Evolutionary conservation across 805 yeast genomes (phyloP), one percentile per base, ranked within the genome.

Genomic region (Saccharomycopsis malanga): DNA sequence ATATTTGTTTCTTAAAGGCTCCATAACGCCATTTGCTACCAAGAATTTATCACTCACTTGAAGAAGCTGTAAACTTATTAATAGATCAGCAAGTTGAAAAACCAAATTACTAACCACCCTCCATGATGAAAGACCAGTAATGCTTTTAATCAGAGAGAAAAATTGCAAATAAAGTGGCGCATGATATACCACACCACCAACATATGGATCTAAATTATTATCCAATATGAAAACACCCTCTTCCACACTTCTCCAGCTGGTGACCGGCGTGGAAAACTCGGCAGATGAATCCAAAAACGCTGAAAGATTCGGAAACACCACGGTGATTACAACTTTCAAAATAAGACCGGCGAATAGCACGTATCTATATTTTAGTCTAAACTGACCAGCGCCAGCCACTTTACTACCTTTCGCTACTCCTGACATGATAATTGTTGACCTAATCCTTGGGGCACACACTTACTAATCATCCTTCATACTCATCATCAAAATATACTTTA

Each of bases 111-210:
- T 24, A 22, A 55, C 39, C 12, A 44, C 18, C 14, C 21, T 39
- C 27, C 50, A 58, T 39, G 18, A 44, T 30, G 21, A 36, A 18
- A 17, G 58, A 40, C 42, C 34, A 36, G 39, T 24, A 7, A 36
- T 18, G 14, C 34, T 30, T n/a, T 60, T 54, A 5, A 77, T 39
- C 4, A 66, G 41, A 9, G 72, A 66, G 58, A 82, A 70, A 1
- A 77, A 50, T 2, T 70, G 65, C 30, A 87, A 71, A 20, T 91
- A 57, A 17, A 88, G 59, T 3, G 96, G 96, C 2, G 95, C 79
- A 56, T 87, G 95, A 62, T 87, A 91, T 30, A 83, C 82, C 15
- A 88, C 79, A 21, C 94, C 94, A 7, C 97, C 96, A 52, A 77
- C 77, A 58, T 87, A 91, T 6, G 87, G 78, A 40, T 79, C 72